Percentiles rank a stretch among this genome's conserved stretches.
Conservation (phyloP, 768 basidiomycete species). For the Lentinus brumalis region DNA sequence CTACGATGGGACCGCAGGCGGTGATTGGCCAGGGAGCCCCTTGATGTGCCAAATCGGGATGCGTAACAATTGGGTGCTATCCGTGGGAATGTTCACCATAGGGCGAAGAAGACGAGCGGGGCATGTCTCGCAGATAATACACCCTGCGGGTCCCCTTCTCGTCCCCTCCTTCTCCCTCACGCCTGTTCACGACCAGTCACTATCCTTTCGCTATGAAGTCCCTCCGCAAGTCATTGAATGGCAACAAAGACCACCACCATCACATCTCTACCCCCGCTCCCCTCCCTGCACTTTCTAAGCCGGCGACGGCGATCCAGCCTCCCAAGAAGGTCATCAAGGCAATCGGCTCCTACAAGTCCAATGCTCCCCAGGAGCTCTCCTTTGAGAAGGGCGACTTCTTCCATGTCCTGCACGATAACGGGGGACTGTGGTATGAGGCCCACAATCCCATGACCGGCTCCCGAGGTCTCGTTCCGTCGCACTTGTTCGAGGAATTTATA, state of each 20-base stretch:
- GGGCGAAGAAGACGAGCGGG: not conserved
- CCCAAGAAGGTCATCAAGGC: slow-evolving; percentile 97
- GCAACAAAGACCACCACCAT: slow-evolving; percentile 59
- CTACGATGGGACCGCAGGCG: slow-evolving; percentile 6
- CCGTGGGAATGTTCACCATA: slow-evolving; percentile 16
- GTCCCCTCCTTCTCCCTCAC: slow-evolving; percentile 27
- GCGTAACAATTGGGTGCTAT: slow-evolving; percentile 16
- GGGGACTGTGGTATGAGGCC: slow-evolving; percentile 84
- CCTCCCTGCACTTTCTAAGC: slow-evolving; percentile 68
- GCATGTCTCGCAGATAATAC: slow-evolving; percentile 26
- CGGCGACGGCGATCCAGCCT: slow-evolving; percentile 69
- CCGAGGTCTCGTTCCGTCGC: slow-evolving; percentile 85
- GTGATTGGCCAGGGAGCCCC: slow-evolving; percentile 12
- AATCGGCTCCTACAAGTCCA: slow-evolving; percentile 61
- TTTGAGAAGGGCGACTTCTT: slow-evolving; percentile 97
- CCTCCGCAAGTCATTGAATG: slow-evolving; percentile 78
- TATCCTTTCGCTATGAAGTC: slow-evolving; percentile 64
- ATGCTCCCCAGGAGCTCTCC: slow-evolving; percentile 81
- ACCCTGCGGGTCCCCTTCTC: slow-evolving; percentile 16
- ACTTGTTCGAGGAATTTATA: slow-evolving; percentile 88
- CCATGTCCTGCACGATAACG: slow-evolving; percentile 80
- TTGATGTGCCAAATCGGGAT: slow-evolving; percentile 11
- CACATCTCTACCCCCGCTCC: slow-evolving; percentile 74
- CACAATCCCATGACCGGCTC: slow-evolving; percentile 92
- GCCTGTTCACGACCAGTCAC: slow-evolving; percentile 28